Base-by-base conservation (phyloP, 768 basidiomycete species). In the Lactifluus rugatus region DNA sequence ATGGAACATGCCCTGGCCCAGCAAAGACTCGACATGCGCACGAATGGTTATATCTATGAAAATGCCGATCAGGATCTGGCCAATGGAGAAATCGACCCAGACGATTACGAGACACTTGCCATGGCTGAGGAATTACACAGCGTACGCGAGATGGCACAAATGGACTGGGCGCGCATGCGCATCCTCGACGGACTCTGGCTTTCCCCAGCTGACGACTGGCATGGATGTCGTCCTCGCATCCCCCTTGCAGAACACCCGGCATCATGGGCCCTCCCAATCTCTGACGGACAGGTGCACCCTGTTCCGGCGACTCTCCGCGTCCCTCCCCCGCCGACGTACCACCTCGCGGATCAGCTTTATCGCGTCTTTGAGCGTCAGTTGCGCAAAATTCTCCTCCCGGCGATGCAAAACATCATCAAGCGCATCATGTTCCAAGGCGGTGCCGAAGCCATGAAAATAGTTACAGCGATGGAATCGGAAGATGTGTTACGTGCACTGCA, bases 101-200 rank as follows among this genome's bases (percentile, higher is more conserved):
- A 64, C 36, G 46, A 58, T 69, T 25, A 59, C 52, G 63, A 64
- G 19, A 63, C 54, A 23, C 69, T 78, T 34, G 72, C 73, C 0
- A 62, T 76, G 58, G 76, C 76, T 9, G 79, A 80, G 63, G 76
- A 79, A 36, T 71, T 74, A 1, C 72, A 72, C 10, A 74, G 75
- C 23, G 72, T 79, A 26, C 71, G 73, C 28, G 76, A 77, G 19
- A 71, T 89, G 45, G 85, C 88, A 1, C 71, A 89, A 52, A 74
- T 77, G 13, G 86, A 87, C 62, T 89, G 85, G 85, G 84, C 84
- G 5, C 75, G 88, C 34, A 76, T 74, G 21, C 72, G 87, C 48
- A 83, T 90, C 48, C 70, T 89, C 19, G 87, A 90, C 55, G 88
- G 88, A 2, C 77, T 81, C 63, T 90, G 88, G 87, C 70, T 83